Conservation (phyloP, 1,284 basidiomycete genomes). For the Vanrija humicola region DNA sequence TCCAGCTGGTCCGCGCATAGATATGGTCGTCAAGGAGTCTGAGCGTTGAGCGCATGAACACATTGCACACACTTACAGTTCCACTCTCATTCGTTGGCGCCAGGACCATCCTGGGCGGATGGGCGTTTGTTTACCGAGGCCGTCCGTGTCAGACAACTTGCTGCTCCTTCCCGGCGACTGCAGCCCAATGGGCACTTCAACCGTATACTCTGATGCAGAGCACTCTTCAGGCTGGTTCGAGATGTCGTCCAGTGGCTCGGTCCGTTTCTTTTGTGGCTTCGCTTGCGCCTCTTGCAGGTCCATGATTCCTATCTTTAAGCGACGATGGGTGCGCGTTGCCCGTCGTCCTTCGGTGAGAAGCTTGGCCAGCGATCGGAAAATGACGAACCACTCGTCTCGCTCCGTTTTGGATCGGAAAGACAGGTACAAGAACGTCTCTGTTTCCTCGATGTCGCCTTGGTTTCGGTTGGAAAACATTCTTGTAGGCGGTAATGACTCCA, state of each 20-base stretch:
- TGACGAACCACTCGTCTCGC: conserved; percentile 19
- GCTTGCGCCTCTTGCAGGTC: conserved; percentile 22
- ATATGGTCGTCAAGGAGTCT: conserved; percentile 17
- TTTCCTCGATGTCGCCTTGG: neutral
- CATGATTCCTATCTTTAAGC: conserved; percentile 22
- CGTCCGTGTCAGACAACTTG: too few relatives aligned
- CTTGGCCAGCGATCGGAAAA: conserved; percentile 13
- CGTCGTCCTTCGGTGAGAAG: neutral
- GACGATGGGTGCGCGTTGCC: conserved; percentile 13
- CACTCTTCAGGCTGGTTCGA: neutral
- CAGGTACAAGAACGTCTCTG: conserved; percentile 6
- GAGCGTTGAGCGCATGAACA: neutral
- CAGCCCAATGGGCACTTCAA: too few relatives aligned
- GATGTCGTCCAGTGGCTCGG: conserved; percentile 2
- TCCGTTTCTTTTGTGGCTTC: neutral
- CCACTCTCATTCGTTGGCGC: conserved; percentile 21
- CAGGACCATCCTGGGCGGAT: conserved; percentile 19
- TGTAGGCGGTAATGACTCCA: neutral
- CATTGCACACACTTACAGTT: conserved; percentile 19
- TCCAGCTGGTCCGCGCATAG: conserved; percentile 25
- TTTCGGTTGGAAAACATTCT: too few relatives aligned
- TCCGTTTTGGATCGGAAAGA: conserved; percentile 6
- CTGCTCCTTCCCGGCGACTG: neutral
- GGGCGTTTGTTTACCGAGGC: too few relatives aligned
- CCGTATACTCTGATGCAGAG: too few relatives aligned